Evolutionary conservation across 805 yeast genomes (phyloP), one percentile per base, ranked within the genome.

Genomic region (Komagataella pastoris): DNA sequence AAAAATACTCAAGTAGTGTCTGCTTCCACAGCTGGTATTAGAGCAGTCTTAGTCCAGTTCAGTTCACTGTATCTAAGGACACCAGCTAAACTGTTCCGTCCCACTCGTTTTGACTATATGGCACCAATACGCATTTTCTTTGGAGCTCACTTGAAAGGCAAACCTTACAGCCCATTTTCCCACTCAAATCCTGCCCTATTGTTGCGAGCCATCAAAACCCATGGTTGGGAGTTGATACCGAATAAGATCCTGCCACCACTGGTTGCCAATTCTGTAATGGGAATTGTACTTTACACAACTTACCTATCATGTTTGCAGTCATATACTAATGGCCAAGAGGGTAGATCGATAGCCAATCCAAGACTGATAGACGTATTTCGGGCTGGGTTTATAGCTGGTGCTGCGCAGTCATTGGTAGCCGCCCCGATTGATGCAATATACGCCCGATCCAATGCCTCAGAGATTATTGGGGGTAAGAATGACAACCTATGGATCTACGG

Each of bases 371-470:
- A 86, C 57, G 80, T 88, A 0, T 79, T 87, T 65, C 65, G 80
- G 49, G 88, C 97, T 0, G 98, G 98, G 0, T 80, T 83, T 52
- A 56, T 87, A 0, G 97, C 97, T 0, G 97, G 97, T 1, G 80
- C 83, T 0, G 80, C 81, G 21, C 96, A 93, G 59, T 85, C 95
- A n/a, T 67, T 88, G 17, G 90, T 88, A 0, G 96, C 96, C 1
- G 91, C 97, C 1, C 98, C 98, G 0, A 73, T 91, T 3, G 97
- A 91, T 66, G 96, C 97, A 6, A 80, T 91, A 3, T 85, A 84
- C 60, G 79, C 95, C 1, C 73, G 97, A 57, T 86, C 90, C 56
- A 75, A 81, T 1, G 83, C 88, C 4, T 77, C 84, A 8, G 96
- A 88, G 57, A 67, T 90, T 51, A 65, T 88, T 14, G 74, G 76